A percentile compares a stretch with the other conserved stretches of the same genome.
Evolutionary conservation across 768 basidiomycete genomes (phyloP).

Genomic region (Suillus sp.): DNA sequence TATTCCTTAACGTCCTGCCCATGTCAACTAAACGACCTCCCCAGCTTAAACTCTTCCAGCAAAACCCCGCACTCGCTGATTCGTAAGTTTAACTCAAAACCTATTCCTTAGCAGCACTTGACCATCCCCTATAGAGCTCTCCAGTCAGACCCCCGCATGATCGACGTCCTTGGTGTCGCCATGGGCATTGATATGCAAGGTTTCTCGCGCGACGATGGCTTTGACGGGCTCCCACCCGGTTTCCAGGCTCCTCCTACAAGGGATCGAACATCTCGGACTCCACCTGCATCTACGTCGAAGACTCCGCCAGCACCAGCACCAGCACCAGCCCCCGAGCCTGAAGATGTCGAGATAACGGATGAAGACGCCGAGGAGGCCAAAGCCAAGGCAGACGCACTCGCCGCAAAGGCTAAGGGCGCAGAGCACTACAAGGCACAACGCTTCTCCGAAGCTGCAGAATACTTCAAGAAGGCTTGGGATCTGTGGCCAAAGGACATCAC

Average conservation of each 20-base stretch:
- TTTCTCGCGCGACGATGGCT: slow-evolving; percentile 81
- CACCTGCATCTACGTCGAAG: slow-evolving; percentile 45
- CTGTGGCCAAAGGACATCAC: slow-evolving; percentile 91
- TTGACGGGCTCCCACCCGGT: slow-evolving; percentile 74
- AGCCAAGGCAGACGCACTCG: slow-evolving; percentile 77
- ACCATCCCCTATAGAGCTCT: slow-evolving; percentile 44
- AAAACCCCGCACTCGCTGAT: slow-evolving; percentile 66
- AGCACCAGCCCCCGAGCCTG: slow-evolving; percentile 29
- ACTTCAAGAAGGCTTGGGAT: slow-evolving; percentile 91
- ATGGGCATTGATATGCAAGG: slow-evolving; percentile 94
- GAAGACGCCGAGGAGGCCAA: slow-evolving; percentile 70
- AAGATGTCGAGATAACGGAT: slow-evolving; percentile 68
- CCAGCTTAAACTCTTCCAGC: slow-evolving; percentile 67
- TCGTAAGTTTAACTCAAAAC: slow-evolving; percentile 38
- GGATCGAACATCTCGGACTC: slow-evolving; percentile 33
- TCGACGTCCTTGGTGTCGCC: slow-evolving; percentile 87
- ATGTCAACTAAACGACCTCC: not conserved
- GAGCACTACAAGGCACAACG: slow-evolving; percentile 86
- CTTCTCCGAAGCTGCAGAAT: slow-evolving; percentile 73
- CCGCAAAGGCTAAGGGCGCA: slow-evolving; percentile 75
- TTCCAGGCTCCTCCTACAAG: slow-evolving; percentile 34
- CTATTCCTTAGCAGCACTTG: not conserved
- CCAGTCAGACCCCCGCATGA: slow-evolving; percentile 83
- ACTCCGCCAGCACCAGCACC: slow-evolving; percentile 39
- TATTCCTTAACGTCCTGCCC: not conserved